Base-by-base conservation (phyloP, 352 stramenopile species). In the Paralagenidium karlingii region DNA sequence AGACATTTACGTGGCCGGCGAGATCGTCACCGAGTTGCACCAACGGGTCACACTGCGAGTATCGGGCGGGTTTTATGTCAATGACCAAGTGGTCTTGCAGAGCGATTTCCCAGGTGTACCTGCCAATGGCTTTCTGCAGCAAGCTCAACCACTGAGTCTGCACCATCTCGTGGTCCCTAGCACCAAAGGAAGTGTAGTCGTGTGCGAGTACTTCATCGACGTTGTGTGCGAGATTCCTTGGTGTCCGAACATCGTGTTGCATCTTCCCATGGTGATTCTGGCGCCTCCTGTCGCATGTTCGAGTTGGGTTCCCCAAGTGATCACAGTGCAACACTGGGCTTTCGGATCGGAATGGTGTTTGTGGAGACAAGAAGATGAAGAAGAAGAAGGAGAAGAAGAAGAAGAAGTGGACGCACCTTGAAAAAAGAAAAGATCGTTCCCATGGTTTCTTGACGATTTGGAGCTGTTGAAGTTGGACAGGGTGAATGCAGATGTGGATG, bases 11-110 rank as follows among this genome's bases (percentile, higher is more conserved):
- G 65, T 81, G 31, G 61, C 68, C 1, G 65, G 68, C 8, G 71
- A 82, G 30, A 40, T 82, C 31, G 55, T 82, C n/a, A n/a, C n/a
- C n/a, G 36, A 47, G 58, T 26, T 63, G 71, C 24, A 65, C 61
- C 24, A 76, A n/a, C n/a, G n/a, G n/a, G n/a, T n/a, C n/a, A n/a
- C n/a, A n/a, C n/a, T n/a, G n/a, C n/a, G n/a, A n/a, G n/a, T n/a
- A n/a, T n/a, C n/a, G n/a, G n/a, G n/a, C n/a, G n/a, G n/a, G n/a
- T n/a, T 82, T 45, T 58, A 64, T 43, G 55, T 78, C 33, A 53
- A 68, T 18, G 46, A 81, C 21, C 60, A 58, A 32, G 61, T 73
- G 41, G 48, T 60, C 2, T 79, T 85, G 40, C 43, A 69, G 46
- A 82, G 71, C 0, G 44, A 18, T 5, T 65, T 55, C 31, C 39